Conservation (phyloP, 768 basidiomycete species). For the Mycena leptocephala region DNA sequence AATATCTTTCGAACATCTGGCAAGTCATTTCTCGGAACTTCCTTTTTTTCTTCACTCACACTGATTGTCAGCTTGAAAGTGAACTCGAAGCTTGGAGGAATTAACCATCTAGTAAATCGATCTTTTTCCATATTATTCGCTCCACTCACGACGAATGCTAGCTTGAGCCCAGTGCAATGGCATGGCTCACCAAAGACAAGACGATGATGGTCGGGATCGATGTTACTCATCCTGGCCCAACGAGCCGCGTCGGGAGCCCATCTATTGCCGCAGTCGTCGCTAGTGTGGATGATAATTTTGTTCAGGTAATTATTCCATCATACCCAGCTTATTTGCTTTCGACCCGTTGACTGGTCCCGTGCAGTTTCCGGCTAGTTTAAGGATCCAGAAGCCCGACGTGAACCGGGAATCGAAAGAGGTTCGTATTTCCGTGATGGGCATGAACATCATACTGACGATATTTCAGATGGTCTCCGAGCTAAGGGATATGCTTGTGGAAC, state of each 20-base stretch:
- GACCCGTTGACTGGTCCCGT: background rate
- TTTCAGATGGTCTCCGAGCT: constrained; percentile 82
- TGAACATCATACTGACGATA: background rate
- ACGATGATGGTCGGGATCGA: constrained; percentile 93
- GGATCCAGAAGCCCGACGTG: constrained; percentile 66
- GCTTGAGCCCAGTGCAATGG: constrained; percentile 70
- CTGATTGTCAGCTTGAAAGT: constrained; percentile 80
- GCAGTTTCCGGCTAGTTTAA: constrained; percentile 82
- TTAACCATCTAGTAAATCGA: constrained; percentile 77
- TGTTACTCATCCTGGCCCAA: constrained; percentile 85
- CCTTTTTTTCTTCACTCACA: background rate
- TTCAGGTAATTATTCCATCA: constrained; percentile 47
- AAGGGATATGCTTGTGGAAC: constrained; percentile 78
- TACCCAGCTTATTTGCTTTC: too few relatives aligned
- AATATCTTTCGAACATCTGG: constrained; percentile 78
- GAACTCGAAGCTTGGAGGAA: constrained; percentile 87
- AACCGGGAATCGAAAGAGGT: constrained; percentile 47
- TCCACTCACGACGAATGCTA: constrained; percentile 37
- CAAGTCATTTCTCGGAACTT: background rate
- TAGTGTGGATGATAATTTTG: constrained; percentile 78
- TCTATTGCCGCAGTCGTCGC: constrained; percentile 91
- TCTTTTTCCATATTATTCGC: background rate
- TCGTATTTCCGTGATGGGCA: constrained; percentile 31
- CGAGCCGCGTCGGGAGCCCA: constrained; percentile 79
- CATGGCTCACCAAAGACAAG: constrained; percentile 75